phyloP scores from a whole-genome alignment of 2,329 filamentous ascomycete species.

The Beauveria sp. region DNA sequence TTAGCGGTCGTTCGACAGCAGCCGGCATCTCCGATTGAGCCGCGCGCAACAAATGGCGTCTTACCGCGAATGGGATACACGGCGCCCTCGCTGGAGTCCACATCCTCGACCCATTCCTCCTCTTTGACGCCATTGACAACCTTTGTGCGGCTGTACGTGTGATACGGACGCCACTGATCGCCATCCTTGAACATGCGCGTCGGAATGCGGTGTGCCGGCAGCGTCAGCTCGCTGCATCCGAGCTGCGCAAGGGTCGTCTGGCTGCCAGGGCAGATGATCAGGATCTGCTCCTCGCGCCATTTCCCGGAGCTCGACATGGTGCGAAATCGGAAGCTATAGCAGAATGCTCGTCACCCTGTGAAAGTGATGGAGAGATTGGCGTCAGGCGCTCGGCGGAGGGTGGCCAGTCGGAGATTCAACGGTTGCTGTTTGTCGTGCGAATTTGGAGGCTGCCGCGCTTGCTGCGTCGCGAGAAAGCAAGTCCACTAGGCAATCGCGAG shows the following conservation, averaged over 20 bases:
- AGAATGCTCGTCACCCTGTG: background rate
- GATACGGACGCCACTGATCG: conserved; percentile 68
- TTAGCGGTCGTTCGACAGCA: conserved; percentile 9
- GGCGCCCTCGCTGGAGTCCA: conserved; percentile 78
- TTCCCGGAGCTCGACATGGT: conserved; percentile 51
- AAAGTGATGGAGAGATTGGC: background rate
- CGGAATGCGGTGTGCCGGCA: conserved; percentile 74
- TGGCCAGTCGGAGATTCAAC: background rate
- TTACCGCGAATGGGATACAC: conserved; percentile 71
- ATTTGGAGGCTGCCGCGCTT: conserved; percentile 2
- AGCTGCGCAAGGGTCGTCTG: conserved; percentile 86
- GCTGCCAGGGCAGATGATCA: conserved; percentile 74
- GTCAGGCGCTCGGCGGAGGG: background rate
- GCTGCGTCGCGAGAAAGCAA: conserved; percentile 6
- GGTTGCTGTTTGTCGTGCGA: conserved; percentile 2
- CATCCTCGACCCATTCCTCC: conserved; percentile 79
- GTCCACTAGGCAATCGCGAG: conserved; percentile 2
- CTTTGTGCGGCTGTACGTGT: conserved; percentile 61
- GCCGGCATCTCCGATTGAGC: background rate
- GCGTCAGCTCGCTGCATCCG: conserved; percentile 83
- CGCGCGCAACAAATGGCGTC: conserved; percentile 12
- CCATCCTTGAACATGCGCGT: conserved; percentile 94
- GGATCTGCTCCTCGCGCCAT: conserved; percentile 58
- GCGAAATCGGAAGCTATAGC: background rate
- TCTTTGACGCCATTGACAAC: conserved; percentile 40